Evolutionary conservation across 441 rosid genomes (phyloP).

Genomic region (Isatis lusitanica): DNA sequence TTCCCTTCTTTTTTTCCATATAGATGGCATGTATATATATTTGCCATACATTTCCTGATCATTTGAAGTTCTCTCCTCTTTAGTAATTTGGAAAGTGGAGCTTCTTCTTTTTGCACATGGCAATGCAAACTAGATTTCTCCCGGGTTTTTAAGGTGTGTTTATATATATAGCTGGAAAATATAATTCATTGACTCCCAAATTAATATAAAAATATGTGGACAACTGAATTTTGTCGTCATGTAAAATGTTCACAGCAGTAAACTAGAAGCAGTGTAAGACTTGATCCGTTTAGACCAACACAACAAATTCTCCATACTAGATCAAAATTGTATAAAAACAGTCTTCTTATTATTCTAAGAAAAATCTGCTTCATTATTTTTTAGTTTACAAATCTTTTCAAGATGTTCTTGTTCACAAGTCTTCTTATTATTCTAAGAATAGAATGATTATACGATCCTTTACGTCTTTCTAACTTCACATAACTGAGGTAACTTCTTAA

Average conservation of each 20-base stretch:
- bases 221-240: not conserved
- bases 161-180: not conserved
- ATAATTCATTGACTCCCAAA: not conserved
- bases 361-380: no score
- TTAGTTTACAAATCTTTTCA: no score
- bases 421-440: constrained; percentile 28
- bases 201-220: not conserved
- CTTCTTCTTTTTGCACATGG: constrained; percentile 8
- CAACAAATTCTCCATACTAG: not conserved
- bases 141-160: not conserved
- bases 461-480: constrained; percentile 7
- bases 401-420: constrained; percentile 1
- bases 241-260: not conserved
- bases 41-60: not conserved
- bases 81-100: not conserved
- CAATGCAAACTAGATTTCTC: not conserved
- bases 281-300: not conserved
- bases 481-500: not conserved
- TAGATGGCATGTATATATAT: not conserved
- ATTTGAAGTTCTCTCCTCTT: not conserved
- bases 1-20: not conserved
- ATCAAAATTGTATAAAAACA: not conserved
- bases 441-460: not conserved
- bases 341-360: no score
- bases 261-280: not conserved